Conservation (phyloP, 768 basidiomycete genomes). For the Neoboletus magnificus region DNA sequence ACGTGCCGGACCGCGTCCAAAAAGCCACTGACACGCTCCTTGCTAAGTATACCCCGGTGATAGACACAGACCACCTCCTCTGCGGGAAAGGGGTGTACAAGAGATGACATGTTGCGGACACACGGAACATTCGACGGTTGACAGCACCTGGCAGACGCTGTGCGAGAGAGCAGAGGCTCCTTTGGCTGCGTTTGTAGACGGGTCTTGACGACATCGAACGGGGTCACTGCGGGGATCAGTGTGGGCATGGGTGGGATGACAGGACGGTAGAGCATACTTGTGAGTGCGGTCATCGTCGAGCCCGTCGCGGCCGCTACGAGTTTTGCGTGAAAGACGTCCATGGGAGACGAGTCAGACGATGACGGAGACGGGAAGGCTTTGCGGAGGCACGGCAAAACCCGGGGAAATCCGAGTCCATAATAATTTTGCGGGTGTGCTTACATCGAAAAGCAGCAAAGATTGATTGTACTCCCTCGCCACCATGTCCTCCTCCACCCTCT, state of each 20-base stretch:
- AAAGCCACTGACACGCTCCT: slow-evolving; percentile 80
- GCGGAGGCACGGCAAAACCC: slow-evolving; percentile 24
- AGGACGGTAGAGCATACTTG: slow-evolving; percentile 52
- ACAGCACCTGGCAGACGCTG: slow-evolving; percentile 61
- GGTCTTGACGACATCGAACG: slow-evolving; percentile 98
- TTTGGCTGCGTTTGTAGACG: slow-evolving; percentile 89
- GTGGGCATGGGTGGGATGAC: slow-evolving; percentile 7
- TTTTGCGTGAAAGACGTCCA: slow-evolving; percentile 79
- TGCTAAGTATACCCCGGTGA: slow-evolving; percentile 66
- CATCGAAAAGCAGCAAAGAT: slow-evolving; percentile 3
- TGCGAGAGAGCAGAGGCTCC: slow-evolving; percentile 49
- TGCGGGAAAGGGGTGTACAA: slow-evolving; percentile 51
- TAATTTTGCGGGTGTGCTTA: not conserved
- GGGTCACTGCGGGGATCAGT: slow-evolving; percentile 75
- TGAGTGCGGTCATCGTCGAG: slow-evolving; percentile 76
- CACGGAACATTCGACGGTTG: slow-evolving; percentile 55
- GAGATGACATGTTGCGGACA: slow-evolving; percentile 75
- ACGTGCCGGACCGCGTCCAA: slow-evolving; percentile 81
- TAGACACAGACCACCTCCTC: slow-evolving; percentile 77
- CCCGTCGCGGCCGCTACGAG: slow-evolving; percentile 77
- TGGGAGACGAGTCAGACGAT: too few species aligned
- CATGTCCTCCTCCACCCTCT: slow-evolving; percentile 44
- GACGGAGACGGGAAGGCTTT: not conserved
- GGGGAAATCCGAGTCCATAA: not conserved
- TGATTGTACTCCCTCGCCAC: not conserved